Evolutionary conservation across 352 stramenopile genomes (phyloP).

Genomic region (Pythium apleroticum): DNA sequence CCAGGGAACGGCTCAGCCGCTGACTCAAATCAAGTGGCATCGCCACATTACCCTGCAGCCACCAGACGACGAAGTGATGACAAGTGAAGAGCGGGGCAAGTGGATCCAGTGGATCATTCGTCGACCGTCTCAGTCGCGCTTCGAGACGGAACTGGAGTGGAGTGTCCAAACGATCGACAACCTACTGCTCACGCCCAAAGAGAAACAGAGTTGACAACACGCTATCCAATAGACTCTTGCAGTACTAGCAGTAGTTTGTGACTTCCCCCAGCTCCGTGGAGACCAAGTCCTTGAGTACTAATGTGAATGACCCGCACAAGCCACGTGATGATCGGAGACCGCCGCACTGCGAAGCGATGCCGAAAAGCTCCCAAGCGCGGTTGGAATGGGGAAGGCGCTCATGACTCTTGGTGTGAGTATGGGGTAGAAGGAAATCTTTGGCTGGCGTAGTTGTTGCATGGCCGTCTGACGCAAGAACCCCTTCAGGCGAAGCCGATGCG

Average conservation of each 20-base stretch:
- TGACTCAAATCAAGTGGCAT: slow-evolving; percentile 5
- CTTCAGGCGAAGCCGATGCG: too few species aligned
- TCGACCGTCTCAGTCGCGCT: not conserved
- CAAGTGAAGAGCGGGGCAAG: not conserved
- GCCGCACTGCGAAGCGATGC: slow-evolving; percentile 7
- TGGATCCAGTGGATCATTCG: not conserved
- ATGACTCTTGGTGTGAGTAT: too few species aligned
- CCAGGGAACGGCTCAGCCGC: not conserved
- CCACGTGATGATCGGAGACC: not conserved
- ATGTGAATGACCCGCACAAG: slow-evolving; percentile 9
- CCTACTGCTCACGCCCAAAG: not conserved
- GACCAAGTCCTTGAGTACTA: not conserved
- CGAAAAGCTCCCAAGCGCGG: slow-evolving; percentile 9
- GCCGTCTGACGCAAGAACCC: too few species aligned
- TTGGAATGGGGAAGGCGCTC: slow-evolving; percentile 6
- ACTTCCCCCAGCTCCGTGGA: not conserved
- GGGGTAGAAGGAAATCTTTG: too few species aligned
- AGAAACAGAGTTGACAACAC: not conserved
- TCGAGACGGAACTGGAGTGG: not conserved
- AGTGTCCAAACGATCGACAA: not conserved
- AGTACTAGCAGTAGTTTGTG: too few species aligned
- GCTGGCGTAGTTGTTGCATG: too few species aligned
- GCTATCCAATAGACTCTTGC: too few species aligned
- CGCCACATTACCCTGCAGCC: not conserved
- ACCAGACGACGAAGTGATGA: not conserved